Evolutionary conservation across 306 rosid genomes (phyloP), one percentile per base, ranked within the genome.

Genomic region (Rubus idaeus): DNA sequence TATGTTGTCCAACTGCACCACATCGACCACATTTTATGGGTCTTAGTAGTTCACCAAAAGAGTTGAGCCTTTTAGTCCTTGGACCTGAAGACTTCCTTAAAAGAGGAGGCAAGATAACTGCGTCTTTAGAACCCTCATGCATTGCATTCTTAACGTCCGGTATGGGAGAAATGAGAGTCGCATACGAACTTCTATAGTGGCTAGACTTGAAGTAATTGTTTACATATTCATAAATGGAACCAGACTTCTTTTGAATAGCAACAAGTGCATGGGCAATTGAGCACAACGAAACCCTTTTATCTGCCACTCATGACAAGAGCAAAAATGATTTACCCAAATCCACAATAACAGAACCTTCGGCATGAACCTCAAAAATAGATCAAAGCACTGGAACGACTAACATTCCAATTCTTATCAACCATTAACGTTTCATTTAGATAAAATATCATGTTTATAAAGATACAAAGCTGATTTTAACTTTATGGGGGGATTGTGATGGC

Each of bases 231-330:
- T 17, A 18, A 9, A 2, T 5, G 8, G 11, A 18, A 5, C 50
- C 52, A 2, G 46, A 20, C 9, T 18, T 10, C 6, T 18, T 66
- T 18, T 17, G 71, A 8, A 42, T 21, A 18, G 37, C 37, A 41
- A 10, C 52, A 9, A 66, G 37, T 66, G 71, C 52, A 42, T 66
- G n/a, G n/a, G n/a, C n/a, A n/a, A n/a, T n/a, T n/a, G 52, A 3
- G 51, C 51, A 4, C 52, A 66, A 1, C 37, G 71, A 42, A 66
- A 66, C 16, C 37, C 52, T 42, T 66, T 41, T 20, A 10, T 66
- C n/a, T 66, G 52, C 71, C 71, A 66, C 30, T 57, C 63, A 7
- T 55, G 26, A n/a, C 60, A 55, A 55, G 60, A 55, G 60, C 60
- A 55, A n/a, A 55, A 18, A n/a, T 55, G 60, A 55, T 18, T 18